phyloP scores from a whole-genome alignment of 352 stramenopile genomes.

The Phytophthora aleatoria region DNA sequence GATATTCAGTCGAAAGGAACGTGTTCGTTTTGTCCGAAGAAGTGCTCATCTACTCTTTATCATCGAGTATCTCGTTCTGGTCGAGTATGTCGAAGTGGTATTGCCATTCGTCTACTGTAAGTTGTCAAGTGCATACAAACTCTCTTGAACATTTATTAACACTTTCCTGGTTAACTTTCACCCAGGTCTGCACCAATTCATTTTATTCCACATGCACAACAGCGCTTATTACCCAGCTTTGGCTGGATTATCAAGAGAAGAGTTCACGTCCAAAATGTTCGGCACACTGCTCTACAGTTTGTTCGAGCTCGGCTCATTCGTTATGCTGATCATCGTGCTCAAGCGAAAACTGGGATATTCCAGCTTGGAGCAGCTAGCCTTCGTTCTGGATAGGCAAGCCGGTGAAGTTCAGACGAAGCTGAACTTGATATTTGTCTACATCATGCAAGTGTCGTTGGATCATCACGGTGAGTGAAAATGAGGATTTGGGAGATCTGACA shows the following conservation, averaged over 20 bases:
- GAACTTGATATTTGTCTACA: constrained; percentile 39
- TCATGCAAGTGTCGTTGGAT: constrained; percentile 35
- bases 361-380: constrained; percentile 32
- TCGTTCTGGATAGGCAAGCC: constrained; percentile 36
- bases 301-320: constrained; percentile 21
- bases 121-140: not conserved
- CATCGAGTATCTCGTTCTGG: constrained; percentile 44
- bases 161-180: not conserved
- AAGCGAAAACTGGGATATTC: constrained; percentile 29
- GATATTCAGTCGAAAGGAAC: constrained; percentile 21
- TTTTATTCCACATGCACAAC: constrained; percentile 36
- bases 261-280: constrained; percentile 8
- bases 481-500: not conserved
- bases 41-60: constrained; percentile 36
- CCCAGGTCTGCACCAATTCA: constrained; percentile 15
- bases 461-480: constrained; percentile 25
- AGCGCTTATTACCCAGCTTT: constrained; percentile 26
- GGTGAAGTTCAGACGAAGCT: constrained; percentile 38
- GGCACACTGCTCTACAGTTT: constrained; percentile 25
- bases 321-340: constrained; percentile 17
- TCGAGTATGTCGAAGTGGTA: constrained; percentile 48
- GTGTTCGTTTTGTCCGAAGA: constrained; percentile 29
- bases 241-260: not conserved
- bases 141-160: constrained; percentile 4
- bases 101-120: constrained; percentile 44